Base-by-base conservation (phyloP, 192 early-diverging fungal genomes). In the Phycomyces blakesleeanus region DNA sequence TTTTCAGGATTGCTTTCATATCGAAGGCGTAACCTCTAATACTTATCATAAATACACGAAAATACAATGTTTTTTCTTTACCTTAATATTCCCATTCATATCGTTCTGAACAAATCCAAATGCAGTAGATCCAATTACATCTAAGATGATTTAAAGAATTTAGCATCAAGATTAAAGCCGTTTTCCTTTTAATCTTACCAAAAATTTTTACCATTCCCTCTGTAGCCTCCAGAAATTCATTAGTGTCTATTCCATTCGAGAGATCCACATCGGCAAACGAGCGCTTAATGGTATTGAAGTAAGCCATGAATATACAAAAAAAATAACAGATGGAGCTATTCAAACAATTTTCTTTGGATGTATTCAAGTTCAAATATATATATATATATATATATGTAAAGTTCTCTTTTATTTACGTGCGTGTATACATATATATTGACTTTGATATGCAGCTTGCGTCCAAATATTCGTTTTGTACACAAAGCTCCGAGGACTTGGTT, bases 71-170 rank as follows among this genome's bases (percentile, higher is more conserved):
- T 58, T 51, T 50, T 65, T 22, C 0, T 8, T 49, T 72, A 91
- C 89, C 59, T 79, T 77, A 71, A 97, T 79, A 81, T 97, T 97
- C 61, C 90, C 91, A 56, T 75, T 83, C 75, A 97, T 92, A 74
- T 97, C 95, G 38, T 76, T 79, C 74, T 91, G 91, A 64, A 97
- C 93, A 15, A 88, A 78, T 25, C 57, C 51, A 73, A 97, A 94
- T 0, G 91, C 91, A 27, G 80, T 63, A 44, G 80, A 69, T 21
- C 82, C 84, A 38, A 91, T 80, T 20, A 84, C 64, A 63, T 88
- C 87, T 83, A 74, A 10, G 3, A 40, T 16, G 11, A 51, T 21
- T 38, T 0, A 29, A 34, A 37, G 29, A 34, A 53, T 15, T 21
- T n/a, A n/a, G n/a, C n/a, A n/a, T n/a, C n/a, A 18, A 39, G 61